A percentile compares a stretch with the other conserved stretches of the same genome.
Conservation (phyloP, 768 basidiomycete species). For the Kwoniella europaea region DNA sequence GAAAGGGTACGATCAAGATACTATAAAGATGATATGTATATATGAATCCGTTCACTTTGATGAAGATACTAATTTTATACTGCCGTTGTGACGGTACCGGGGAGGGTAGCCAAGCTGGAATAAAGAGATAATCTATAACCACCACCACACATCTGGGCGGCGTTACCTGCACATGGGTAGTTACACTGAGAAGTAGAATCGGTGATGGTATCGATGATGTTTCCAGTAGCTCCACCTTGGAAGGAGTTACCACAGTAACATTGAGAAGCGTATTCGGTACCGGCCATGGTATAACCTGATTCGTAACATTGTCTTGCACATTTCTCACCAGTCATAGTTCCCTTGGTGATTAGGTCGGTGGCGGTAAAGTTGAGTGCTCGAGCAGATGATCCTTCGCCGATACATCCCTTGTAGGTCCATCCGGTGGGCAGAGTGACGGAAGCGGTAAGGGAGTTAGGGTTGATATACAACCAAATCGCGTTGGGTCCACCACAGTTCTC, state of each 20-base stretch:
- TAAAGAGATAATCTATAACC: constrained; percentile 18
- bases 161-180: constrained; percentile 22
- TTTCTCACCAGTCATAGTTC: constrained; percentile 19
- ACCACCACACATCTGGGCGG: constrained; percentile 26
- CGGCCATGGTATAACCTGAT: constrained; percentile 40
- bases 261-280: constrained; percentile 39
- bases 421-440: constrained; percentile 31
- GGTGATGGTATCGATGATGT: constrained; percentile 37
- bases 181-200: constrained; percentile 25
- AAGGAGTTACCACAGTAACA: constrained; percentile 38
- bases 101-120: constrained; percentile 16
- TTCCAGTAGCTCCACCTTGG: constrained; percentile 27
- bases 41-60: too few species aligned
- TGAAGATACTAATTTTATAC: too few species aligned
- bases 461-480: constrained; percentile 36
- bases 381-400: constrained; percentile 33
- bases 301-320: constrained; percentile 36
- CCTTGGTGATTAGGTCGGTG: constrained; percentile 28
- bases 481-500: constrained; percentile 47
- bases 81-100: constrained; percentile 4
- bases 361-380: constrained; percentile 37
- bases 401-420: constrained; percentile 45
- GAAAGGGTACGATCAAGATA: neutral
- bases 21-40: neutral
- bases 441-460: constrained; percentile 16